These are phyloP conservation scores for Senna tora DNA, from an alignment of 306 rosid genomes.

Conservation along the genomic window DNA sequence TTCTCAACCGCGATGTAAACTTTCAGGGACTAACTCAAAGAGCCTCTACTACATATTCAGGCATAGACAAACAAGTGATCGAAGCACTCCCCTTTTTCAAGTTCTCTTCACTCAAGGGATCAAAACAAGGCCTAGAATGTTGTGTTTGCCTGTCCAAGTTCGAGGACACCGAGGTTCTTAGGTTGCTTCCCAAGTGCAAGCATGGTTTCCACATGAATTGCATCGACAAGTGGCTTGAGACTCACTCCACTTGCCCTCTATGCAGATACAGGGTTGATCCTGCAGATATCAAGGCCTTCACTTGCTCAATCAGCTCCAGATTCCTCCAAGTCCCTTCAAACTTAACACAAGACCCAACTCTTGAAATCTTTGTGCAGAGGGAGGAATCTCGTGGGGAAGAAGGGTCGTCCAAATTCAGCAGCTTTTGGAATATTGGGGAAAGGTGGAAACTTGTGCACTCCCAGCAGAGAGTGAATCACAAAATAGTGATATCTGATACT, in stretches of 20 bases:
- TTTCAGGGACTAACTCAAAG: slow-evolving; percentile 28
- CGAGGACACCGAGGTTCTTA: slow-evolving; percentile 57
- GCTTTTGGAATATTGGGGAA: neutral
- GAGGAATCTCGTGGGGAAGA: slow-evolving; percentile 52
- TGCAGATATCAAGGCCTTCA: slow-evolving; percentile 42
- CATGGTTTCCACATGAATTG: slow-evolving; percentile 54
- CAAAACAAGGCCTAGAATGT: slow-evolving; percentile 69
- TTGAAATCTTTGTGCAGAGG: slow-evolving; percentile 78
- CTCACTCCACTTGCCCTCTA: slow-evolving; percentile 81
- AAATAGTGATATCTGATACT: slow-evolving; percentile 55
- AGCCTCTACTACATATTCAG: slow-evolving; percentile 58
- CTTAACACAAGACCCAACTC: slow-evolving; percentile 57
- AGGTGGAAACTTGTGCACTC: slow-evolving; percentile 27
- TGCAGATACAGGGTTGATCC: slow-evolving; percentile 58
- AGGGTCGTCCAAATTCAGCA: slow-evolving; percentile 42
- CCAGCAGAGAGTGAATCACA: slow-evolving; percentile 69
- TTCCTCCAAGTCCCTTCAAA: slow-evolving; percentile 58
- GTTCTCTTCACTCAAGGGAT: slow-evolving; percentile 62
- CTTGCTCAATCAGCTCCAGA: slow-evolving; percentile 64
- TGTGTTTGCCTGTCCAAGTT: slow-evolving; percentile 63
- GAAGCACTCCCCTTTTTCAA: slow-evolving; percentile 73
- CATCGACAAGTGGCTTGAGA: slow-evolving; percentile 72
- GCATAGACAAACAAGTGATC: slow-evolving; percentile 65
- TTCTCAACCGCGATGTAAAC: slow-evolving; percentile 21
- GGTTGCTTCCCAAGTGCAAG: slow-evolving; percentile 76